phyloP scores from a whole-genome alignment of 208 protist genomes.

The Wallacemonas sp. region DNA sequence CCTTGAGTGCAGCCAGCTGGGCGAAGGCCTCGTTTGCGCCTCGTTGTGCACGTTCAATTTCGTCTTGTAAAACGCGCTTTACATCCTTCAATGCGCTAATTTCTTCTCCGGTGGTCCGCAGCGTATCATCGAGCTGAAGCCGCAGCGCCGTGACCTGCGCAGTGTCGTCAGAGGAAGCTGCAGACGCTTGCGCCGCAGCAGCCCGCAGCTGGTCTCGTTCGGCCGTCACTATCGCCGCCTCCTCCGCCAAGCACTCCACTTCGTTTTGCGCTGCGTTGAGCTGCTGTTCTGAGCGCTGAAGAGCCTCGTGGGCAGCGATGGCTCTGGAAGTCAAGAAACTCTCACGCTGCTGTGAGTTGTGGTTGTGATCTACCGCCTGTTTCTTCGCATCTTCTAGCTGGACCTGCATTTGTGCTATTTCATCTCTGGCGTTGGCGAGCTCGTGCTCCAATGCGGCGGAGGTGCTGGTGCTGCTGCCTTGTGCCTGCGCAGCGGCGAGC shows the following conservation, averaged over 20 bases:
- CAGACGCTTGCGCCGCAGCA: too few relatives aligned
- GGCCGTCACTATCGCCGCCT: neutral
- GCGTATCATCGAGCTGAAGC: neutral
- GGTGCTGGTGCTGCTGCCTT: neutral
- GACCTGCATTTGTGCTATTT: neutral
- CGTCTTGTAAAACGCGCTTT: neutral
- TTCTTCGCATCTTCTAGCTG: neutral
- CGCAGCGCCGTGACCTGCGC: too few relatives aligned
- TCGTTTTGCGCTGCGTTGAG: neutral
- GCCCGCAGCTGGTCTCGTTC: too few relatives aligned
- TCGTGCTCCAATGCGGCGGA: neutral
- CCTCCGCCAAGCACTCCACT: neutral
- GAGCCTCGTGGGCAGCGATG: neutral
- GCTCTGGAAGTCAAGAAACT: neutral
- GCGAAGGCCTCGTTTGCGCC: neutral
- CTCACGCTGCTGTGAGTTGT: neutral
- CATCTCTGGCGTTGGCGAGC: neutral
- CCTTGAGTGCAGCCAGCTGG: conserved; percentile 9
- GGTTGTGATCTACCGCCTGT: neutral
- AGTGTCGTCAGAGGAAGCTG: too few relatives aligned
- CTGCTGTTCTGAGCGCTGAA: neutral
- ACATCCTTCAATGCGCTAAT: neutral
- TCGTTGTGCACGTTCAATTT: neutral
- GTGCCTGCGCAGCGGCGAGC: neutral
- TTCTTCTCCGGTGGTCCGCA: neutral